Base-by-base conservation (phyloP, 345 rosid genomes). In the Populus pruinosa region DNA sequence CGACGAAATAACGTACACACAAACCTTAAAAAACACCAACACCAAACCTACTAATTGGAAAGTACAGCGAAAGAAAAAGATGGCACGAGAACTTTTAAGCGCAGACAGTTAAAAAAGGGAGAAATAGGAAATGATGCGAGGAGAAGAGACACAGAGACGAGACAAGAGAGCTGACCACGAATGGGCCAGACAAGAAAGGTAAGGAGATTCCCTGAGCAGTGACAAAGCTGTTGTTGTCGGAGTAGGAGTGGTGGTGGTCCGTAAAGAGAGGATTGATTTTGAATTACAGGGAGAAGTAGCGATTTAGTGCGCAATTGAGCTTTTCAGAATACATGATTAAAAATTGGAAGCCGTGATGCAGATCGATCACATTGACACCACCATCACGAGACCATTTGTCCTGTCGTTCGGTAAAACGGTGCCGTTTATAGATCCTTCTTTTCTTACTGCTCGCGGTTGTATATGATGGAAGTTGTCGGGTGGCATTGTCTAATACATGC, bases 91-190 rank as follows among this genome's bases (percentile, higher is more conserved):
- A 23, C 35, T 33, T 62, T 44, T 70, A 50, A 70, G 73, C 13
- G 8, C 16, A 27, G 17, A 56, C 8, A 35, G 43, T 18, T 10
- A 10, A 21, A n/a, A 56, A 23, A 18, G 12, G 75, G 44, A 4
- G 1, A 6, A 71, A 27, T 33, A 31, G 20, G 9, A 29, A 49
- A 70, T 10, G 21, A 69, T 27, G 74, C 5, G 21, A 62, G 69
- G 13, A 35, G 39, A 3, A 47, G 44, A 12, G 5, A 72, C 53
- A 69, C 5, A 33, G 35, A 33, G 35, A 33, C 35, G 50, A 44
- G 56, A 69, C 35, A 29, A 49, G 62, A 70, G 66, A 74, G 69
- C 69, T 62, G 56, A 74, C 77, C 69, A 41, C 44, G 11, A 53
- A 73, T 53, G 25, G 36, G 23, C n/a, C 25, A 47, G 36, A 33